phyloP scores from a whole-genome alignment of 139 green algal species.

The Tetradesmus lagerheimii region DNA sequence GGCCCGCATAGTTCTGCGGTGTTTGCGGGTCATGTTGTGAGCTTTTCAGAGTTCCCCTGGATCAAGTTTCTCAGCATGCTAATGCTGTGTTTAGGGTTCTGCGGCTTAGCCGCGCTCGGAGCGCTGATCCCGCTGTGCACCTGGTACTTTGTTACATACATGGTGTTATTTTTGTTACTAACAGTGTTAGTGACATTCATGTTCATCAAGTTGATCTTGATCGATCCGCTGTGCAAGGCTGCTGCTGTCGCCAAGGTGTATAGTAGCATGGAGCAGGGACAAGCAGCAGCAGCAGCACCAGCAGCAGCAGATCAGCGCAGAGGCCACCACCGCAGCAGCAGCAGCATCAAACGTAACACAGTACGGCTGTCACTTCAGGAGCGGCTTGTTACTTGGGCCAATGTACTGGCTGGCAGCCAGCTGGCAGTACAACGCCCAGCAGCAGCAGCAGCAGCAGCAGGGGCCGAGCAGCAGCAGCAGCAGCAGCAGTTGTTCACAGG shows the following conservation, averaged over 20 bases:
- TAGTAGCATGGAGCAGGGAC: neutral
- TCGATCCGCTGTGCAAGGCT: neutral
- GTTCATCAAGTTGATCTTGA: slow-evolving; percentile 15
- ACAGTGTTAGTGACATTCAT: slow-evolving; percentile 14
- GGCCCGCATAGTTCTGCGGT: neutral
- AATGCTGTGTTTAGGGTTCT: slow-evolving; percentile 34
- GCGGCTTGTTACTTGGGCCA: neutral
- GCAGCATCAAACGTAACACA: neutral
- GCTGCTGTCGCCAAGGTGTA: neutral
- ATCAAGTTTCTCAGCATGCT: slow-evolving; percentile 38
- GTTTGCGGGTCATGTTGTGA: neutral
- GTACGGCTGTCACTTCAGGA: neutral
- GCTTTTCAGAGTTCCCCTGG: slow-evolving; percentile 17
- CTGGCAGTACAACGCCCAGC: neutral
- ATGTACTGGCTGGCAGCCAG: neutral
- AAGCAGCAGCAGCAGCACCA: neutral
- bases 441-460: neutral
- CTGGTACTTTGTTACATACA: slow-evolving; percentile 36
- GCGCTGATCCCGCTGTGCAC: slow-evolving; percentile 42
- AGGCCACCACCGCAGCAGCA: neutral
- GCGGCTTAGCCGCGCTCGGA: slow-evolving; percentile 5
- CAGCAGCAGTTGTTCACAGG: too few relatives aligned
- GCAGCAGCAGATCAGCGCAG: neutral
- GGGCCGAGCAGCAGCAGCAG: neutral
- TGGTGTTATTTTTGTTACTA: slow-evolving; percentile 35